phyloP scores from a whole-genome alignment of 2,329 filamentous ascomycete genomes.

The Apiospora rasikravindrae region DNA sequence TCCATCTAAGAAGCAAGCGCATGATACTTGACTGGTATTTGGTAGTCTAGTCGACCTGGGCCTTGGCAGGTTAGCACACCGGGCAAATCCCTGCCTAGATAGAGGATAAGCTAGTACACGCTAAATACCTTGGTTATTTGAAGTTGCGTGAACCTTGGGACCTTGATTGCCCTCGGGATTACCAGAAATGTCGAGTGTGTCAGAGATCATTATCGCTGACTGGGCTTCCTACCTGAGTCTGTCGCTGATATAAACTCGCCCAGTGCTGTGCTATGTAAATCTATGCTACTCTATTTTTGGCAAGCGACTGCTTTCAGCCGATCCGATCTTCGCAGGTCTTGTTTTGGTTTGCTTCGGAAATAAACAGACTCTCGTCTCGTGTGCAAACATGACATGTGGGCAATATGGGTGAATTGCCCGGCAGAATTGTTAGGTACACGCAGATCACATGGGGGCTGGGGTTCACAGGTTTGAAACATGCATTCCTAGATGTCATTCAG shows the following conservation, averaged over 20 bases:
- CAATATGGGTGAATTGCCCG: conserved; percentile 40
- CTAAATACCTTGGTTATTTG: background rate
- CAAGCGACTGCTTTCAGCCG: background rate
- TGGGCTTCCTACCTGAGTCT: background rate
- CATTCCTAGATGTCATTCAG: conserved; percentile 24
- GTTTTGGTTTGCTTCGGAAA: background rate
- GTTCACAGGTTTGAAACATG: conserved; percentile 26
- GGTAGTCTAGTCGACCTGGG: background rate
- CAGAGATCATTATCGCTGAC: background rate
- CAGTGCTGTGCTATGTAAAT: background rate
- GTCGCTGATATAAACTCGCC: background rate
- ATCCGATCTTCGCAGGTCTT: background rate
- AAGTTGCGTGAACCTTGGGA: background rate
- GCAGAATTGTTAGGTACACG: conserved; percentile 30
- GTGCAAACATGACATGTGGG: conserved; percentile 8
- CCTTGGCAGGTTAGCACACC: background rate
- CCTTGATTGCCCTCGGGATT: background rate
- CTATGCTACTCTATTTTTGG: background rate
- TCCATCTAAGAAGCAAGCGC: background rate
- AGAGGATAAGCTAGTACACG: background rate
- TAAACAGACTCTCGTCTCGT: background rate
- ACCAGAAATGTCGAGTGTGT: background rate
- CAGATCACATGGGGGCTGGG: conserved; percentile 37
- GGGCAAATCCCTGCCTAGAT: background rate
- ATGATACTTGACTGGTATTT: background rate